Base-by-base conservation (phyloP, 2,329 filamentous ascomycete genomes). In the Fulvia fulva region DNA sequence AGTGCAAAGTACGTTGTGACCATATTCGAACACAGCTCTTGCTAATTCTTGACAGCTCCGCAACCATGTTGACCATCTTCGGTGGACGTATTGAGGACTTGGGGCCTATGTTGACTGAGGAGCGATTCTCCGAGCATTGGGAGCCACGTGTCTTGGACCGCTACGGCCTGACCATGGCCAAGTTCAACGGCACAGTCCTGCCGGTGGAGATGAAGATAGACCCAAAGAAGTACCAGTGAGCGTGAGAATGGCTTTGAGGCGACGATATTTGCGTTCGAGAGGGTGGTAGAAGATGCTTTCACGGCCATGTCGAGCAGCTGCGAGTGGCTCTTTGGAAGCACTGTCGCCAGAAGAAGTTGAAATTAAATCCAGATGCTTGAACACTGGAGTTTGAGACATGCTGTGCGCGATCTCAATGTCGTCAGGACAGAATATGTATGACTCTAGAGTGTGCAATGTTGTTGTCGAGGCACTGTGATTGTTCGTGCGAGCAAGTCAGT, bases 51-150 rank as follows among this genome's bases (percentile, higher is more conserved):
- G 11, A 32, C 34, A 77, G 74, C 57, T 76, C 74, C 8, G 74
- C 73, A 1, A 76, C 74, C 21, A 77, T 76, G 74, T 67, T 77
- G 43, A 76, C 74, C 0, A 71, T 77, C 30, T 77, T 76, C 41
- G 74, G 70, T 45, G 74, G 75, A 19, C 63, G 64, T 1, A 66
- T 76, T 30, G 63, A 71, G 26, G 75, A 77, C 56, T 64, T 77
- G 8, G 68, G 58, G 11, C 71, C 74, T 0, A 77, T 76, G 74
- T 65, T 77, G 21, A 72, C 65, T 1, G 74, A 77, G 53, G 75
- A 77, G 55, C 67, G 73, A 1, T 76, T 77, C 57, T 59, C 73
- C 5, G 71, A 76, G n/a, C 64, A 73, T 16, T 77, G 74, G 74
- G 73, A 77, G 62, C 74, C 75, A 6, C 67, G 74, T 2, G 66